Percentiles rank a stretch among this genome's conserved stretches.
Conservation (phyloP, 2,329 filamentous ascomycete genomes). For the Colletotrichum orbiculare region DNA sequence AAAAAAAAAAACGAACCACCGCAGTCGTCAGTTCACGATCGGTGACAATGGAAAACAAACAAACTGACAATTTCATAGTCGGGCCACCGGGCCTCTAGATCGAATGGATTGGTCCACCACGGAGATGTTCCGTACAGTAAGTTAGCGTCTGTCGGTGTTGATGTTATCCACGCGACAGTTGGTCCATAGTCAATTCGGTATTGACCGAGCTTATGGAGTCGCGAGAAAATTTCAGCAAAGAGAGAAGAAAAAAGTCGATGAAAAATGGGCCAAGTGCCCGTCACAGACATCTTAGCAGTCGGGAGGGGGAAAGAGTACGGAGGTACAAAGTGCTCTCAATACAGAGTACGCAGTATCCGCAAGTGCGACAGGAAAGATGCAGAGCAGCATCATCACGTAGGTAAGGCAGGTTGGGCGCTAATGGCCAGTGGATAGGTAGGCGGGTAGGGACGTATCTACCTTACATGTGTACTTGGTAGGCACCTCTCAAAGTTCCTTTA, state of each 20-base stretch:
- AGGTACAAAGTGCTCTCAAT: too few species aligned
- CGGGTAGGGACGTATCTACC: neutral
- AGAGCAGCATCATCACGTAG: constrained; percentile 33
- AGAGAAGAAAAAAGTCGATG: constrained; percentile 8
- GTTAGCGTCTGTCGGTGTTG: neutral
- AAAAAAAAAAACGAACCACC: neutral
- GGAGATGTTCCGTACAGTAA: constrained; percentile 31
- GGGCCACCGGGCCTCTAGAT: constrained; percentile 15
- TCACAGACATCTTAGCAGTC: constrained; percentile 4
- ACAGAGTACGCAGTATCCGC: too few species aligned
- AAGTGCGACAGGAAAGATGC: constrained; percentile 1
- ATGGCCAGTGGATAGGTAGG: neutral
- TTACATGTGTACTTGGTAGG: too few species aligned
- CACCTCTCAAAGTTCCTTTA: neutral
- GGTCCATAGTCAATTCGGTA: too few species aligned
- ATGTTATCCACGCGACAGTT: neutral
- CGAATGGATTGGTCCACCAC: constrained; percentile 26
- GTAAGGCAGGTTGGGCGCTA: constrained; percentile 19
- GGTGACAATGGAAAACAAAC: too few species aligned
- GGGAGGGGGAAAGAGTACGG: too few species aligned
- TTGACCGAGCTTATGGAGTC: too few species aligned
- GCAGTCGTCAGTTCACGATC: neutral
- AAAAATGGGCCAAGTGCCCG: constrained; percentile 24
- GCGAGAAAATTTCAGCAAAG: neutral
- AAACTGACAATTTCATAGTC: neutral